Conservation (phyloP, 345 rosid genomes). For the Pseudoturritis turrita region DNA sequence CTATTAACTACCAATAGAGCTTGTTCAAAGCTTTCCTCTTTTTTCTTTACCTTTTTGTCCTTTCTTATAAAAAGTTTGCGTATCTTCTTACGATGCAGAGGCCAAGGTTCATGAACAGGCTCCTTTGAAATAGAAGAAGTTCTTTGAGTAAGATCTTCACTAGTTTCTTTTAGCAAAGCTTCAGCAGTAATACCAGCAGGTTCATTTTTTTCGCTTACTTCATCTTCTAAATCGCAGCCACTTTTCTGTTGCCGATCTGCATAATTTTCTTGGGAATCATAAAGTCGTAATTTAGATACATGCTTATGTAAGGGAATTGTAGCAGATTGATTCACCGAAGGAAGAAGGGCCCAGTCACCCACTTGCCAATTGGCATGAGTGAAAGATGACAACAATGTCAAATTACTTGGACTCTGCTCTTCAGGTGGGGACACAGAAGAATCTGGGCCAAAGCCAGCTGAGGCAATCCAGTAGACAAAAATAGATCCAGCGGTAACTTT, state of each 20-base stretch:
- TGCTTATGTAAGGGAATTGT: conserved; percentile 43
- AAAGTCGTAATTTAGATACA: conserved; percentile 47
- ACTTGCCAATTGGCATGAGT: conserved; percentile 95
- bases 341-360: conserved; percentile 87
- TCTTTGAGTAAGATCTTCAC: conserved; percentile 27
- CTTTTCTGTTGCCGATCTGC: conserved; percentile 35
- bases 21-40: conserved; percentile 84
- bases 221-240: conserved; percentile 46
- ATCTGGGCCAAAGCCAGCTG: conserved; percentile 86
- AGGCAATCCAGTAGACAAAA: conserved; percentile 94
- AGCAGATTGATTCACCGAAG: conserved; percentile 42
- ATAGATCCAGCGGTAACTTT: conserved; percentile 83
- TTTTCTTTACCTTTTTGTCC: conserved; percentile 75
- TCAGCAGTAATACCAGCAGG: conserved; percentile 36
- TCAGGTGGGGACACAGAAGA: conserved; percentile 85
- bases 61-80: conserved; percentile 77
- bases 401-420: conserved; percentile 86
- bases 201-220: conserved; percentile 39
- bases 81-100: conserved; percentile 83
- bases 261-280: conserved; percentile 39
- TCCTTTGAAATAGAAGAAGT: conserved; percentile 56
- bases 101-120: conserved; percentile 73
- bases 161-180: conserved; percentile 35
- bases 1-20: conserved; percentile 71
- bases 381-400: conserved; percentile 81